phyloP scores from a whole-genome alignment of 2,329 filamentous ascomycete species.

The Aschersonia sp. region DNA sequence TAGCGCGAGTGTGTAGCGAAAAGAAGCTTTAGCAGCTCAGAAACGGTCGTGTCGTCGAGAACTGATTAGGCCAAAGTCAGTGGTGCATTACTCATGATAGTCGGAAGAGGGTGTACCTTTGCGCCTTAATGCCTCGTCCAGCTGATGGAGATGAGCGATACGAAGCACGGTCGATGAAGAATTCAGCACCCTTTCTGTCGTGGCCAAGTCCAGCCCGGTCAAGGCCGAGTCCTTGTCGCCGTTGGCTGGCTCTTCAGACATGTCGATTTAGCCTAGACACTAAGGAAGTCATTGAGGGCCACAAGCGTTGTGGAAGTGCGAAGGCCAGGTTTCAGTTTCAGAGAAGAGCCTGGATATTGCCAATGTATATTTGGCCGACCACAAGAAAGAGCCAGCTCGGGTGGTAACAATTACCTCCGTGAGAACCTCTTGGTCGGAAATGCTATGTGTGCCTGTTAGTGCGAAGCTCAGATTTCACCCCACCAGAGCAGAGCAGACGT shows the following conservation, averaged over 20 bases:
- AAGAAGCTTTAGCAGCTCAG: slow-evolving; percentile 52
- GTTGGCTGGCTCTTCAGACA: slow-evolving; percentile 17
- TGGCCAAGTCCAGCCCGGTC: slow-evolving; percentile 31
- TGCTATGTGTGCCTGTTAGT: too few species aligned
- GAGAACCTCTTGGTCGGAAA: too few species aligned
- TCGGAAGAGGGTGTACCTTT: slow-evolving; percentile 1
- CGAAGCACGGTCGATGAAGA: slow-evolving; percentile 48
- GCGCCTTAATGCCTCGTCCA: slow-evolving; percentile 38
- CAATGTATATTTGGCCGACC: too few species aligned
- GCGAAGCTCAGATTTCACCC: too few species aligned
- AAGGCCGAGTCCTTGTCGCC: slow-evolving; percentile 28
- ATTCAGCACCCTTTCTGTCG: slow-evolving; percentile 34
- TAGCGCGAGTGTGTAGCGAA: slow-evolving; percentile 84
- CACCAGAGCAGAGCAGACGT: too few species aligned
- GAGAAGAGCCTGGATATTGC: not conserved
- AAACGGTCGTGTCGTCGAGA: slow-evolving; percentile 32
- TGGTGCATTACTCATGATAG: not conserved
- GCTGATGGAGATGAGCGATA: slow-evolving; percentile 34
- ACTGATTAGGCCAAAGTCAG: slow-evolving; percentile 10
- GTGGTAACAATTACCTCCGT: too few species aligned
- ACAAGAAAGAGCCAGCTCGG: too few species aligned
- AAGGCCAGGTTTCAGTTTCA: not conserved
- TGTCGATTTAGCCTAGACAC: slow-evolving; percentile 10
- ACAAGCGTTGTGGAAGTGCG: not conserved
- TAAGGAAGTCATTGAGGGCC: slow-evolving; percentile 20